A percentile compares a stretch with the other conserved stretches of the same genome.
Conservation (phyloP, 1,284 basidiomycete genomes). For the Malassezia brasiliensis region DNA sequence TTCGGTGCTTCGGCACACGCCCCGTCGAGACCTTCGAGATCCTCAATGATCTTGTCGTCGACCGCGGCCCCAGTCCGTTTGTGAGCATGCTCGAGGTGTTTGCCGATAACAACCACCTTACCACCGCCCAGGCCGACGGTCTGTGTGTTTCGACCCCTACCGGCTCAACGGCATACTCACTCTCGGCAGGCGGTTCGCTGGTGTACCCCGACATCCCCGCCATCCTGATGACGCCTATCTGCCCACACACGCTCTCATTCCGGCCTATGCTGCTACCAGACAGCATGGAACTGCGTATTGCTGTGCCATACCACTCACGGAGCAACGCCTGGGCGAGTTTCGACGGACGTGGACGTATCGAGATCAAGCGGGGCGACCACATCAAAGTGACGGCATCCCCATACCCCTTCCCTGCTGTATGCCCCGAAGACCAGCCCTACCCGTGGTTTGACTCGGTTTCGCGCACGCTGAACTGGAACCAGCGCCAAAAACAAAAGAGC, state of each 20-base stretch:
- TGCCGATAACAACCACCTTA: conserved; percentile 97
- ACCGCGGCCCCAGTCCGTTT: conserved; percentile 94
- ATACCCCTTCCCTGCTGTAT: conserved; percentile 97
- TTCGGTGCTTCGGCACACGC: conserved; percentile 91
- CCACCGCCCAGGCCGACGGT: conserved; percentile 96
- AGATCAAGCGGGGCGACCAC: conserved; percentile 75
- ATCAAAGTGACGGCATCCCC: conserved; percentile 97
- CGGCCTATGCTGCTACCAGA: conserved; percentile 91
- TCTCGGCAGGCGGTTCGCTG: conserved; percentile 93
- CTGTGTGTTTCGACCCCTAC: conserved; percentile 92
- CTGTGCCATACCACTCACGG: conserved; percentile 94
- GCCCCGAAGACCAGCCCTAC: conserved; percentile 88
- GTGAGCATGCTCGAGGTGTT: conserved; percentile 92
- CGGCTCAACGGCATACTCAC: conserved; percentile 85
- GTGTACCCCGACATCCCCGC: conserved; percentile 97
- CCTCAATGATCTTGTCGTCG: conserved; percentile 93
- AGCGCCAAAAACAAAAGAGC: conserved; percentile 44
- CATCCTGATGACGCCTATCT: conserved; percentile 91
- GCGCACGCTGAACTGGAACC: conserved; percentile 75
- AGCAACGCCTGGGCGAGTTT: conserved; percentile 99
- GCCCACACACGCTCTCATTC: conserved; percentile 96
- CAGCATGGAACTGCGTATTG: conserved; percentile 94
- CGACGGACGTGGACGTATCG: conserved; percentile 90
- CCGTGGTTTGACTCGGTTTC: conserved; percentile 98
- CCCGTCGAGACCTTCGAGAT: conserved; percentile 97